Evolutionary conservation across 2,329 filamentous ascomycete genomes (phyloP).

Genomic region (Aureobasidium lini): DNA sequence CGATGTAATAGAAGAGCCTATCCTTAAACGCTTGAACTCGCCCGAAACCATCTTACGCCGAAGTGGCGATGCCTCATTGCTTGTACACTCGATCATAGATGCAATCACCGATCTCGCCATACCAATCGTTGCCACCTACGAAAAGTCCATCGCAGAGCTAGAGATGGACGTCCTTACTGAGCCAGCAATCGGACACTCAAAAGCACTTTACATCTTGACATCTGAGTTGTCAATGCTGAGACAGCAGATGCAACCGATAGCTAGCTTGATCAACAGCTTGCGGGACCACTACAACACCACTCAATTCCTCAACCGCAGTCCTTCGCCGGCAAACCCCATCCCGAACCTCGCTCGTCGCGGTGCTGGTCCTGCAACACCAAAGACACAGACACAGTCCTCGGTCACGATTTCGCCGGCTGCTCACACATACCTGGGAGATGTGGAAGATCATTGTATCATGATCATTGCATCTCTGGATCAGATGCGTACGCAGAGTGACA

Average conservation of each 20-base stretch:
- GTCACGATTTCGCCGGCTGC: slow-evolving; percentile 74
- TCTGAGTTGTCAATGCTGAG: slow-evolving; percentile 75
- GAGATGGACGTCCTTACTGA: slow-evolving; percentile 80
- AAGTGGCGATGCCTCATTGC: slow-evolving; percentile 80
- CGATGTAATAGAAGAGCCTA: slow-evolving; percentile 73
- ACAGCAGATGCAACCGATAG: slow-evolving; percentile 73
- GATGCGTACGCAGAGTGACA: slow-evolving; percentile 63
- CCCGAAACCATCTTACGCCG: slow-evolving; percentile 75
- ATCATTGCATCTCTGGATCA: slow-evolving; percentile 74
- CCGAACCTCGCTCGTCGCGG: slow-evolving; percentile 16
- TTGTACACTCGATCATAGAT: slow-evolving; percentile 82
- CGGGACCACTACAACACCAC: slow-evolving; percentile 57
- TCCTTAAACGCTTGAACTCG: slow-evolving; percentile 65
- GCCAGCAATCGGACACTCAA: slow-evolving; percentile 71
- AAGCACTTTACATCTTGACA: slow-evolving; percentile 63
- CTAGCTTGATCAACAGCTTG: slow-evolving; percentile 71
- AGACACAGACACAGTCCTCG: slow-evolving; percentile 31
- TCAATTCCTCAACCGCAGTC: not conserved
- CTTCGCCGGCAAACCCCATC: slow-evolving; percentile 25
- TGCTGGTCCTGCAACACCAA: not conserved
- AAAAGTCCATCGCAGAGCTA: slow-evolving; percentile 76
- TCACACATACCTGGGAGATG: slow-evolving; percentile 80
- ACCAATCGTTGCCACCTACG: slow-evolving; percentile 74
- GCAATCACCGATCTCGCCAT: slow-evolving; percentile 86
- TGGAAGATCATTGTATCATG: slow-evolving; percentile 77